phyloP scores from a whole-genome alignment of 768 basidiomycete species.

The Macrolepiota albuminosa region DNA sequence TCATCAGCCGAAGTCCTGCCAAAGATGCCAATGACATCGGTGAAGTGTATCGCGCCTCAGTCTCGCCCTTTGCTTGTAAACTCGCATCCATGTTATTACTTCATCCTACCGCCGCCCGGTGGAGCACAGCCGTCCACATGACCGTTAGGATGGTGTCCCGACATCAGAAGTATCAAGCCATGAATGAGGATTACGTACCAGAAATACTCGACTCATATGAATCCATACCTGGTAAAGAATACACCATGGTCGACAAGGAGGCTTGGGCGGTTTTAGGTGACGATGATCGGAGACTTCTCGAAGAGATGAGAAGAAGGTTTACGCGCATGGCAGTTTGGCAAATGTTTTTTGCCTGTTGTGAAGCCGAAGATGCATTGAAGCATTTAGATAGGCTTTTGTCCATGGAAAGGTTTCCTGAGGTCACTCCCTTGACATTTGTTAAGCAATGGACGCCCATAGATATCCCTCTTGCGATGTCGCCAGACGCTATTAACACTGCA shows the following conservation, averaged over 20 bases:
- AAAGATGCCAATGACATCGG: conserved; percentile 1
- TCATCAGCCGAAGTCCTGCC: background rate
- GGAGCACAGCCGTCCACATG: background rate
- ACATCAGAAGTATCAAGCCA: background rate
- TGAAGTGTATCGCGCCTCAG: background rate
- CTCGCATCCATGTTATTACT: conserved; percentile 6
- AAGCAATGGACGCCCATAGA: background rate
- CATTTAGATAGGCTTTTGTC: background rate
- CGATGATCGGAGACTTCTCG: background rate
- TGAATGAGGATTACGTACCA: background rate
- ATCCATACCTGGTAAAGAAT: background rate
- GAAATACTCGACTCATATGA: background rate
- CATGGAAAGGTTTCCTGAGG: background rate
- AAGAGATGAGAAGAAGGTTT: background rate
- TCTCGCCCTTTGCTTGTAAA: background rate
- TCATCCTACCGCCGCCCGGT: background rate
- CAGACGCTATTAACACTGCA: background rate
- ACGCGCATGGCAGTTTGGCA: conserved; percentile 4
- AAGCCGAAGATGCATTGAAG: conserved; percentile 4
- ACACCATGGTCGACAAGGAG: background rate
- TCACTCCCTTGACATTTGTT: background rate
- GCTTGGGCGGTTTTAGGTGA: background rate
- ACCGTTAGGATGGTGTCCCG: background rate
- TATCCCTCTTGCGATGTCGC: background rate
- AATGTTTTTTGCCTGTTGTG: background rate